Evolutionary conservation across 1,284 basidiomycete species (phyloP).

Genomic region (Xerocomus amazonicus): DNA sequence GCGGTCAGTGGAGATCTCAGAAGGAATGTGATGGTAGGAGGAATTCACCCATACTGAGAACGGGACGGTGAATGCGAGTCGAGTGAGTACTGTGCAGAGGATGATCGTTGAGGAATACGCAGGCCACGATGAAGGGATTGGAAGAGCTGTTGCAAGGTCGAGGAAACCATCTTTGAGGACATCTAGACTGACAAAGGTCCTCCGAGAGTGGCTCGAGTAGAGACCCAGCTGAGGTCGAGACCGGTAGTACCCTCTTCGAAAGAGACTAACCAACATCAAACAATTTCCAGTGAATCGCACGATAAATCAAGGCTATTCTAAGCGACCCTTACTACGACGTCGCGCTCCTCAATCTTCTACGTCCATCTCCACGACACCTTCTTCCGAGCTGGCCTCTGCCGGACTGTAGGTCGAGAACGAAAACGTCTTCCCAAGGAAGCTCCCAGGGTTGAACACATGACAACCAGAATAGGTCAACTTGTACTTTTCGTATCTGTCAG

Average conservation of each 20-base stretch:
- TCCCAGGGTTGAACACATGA: slow-evolving; percentile 98
- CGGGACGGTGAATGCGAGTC: slow-evolving; percentile 67
- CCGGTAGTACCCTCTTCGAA: slow-evolving; percentile 7
- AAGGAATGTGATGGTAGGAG: slow-evolving; percentile 4
- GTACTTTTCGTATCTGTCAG: slow-evolving; percentile 95
- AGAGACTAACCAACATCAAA: slow-evolving; percentile 24
- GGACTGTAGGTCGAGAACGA: slow-evolving; percentile 89
- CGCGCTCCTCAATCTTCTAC: slow-evolving; percentile 24
- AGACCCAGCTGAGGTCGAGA: slow-evolving; percentile 3
- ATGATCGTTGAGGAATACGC: slow-evolving; percentile 78
- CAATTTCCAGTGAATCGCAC: neutral
- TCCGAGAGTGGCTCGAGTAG: slow-evolving; percentile 10
- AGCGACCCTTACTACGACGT: too few species aligned
- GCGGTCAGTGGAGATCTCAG: slow-evolving; percentile 12
- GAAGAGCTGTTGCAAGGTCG: slow-evolving; percentile 65
- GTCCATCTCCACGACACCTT: slow-evolving; percentile 47
- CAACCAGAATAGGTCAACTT: slow-evolving; percentile 98
- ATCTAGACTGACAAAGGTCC: slow-evolving; percentile 40
- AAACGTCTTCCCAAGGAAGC: slow-evolving; percentile 76
- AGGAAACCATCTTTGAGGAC: slow-evolving; percentile 49
- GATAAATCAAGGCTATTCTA: neutral
- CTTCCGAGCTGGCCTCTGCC: slow-evolving; percentile 69
- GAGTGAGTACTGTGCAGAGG: slow-evolving; percentile 62
- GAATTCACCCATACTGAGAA: slow-evolving; percentile 75
- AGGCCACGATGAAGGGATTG: slow-evolving; percentile 61